Percentiles rank a stretch among this genome's conserved stretches.
phyloP scores from a whole-genome alignment of 441 rosid species.

The Populus tomentosa region DNA sequence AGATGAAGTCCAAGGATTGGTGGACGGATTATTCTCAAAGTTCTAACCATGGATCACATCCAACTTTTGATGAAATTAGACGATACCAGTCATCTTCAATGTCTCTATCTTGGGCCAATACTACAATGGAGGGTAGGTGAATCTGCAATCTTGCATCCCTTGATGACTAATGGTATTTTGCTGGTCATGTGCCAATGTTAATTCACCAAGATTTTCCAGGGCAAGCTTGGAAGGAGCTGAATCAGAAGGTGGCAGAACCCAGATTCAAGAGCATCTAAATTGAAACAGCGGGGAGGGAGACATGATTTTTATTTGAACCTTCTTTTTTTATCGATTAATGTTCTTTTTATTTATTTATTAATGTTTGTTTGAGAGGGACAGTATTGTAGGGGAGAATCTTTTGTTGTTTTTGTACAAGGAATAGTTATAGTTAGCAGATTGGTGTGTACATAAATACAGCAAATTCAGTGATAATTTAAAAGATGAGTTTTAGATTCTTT shows the following conservation, averaged over 20 bases:
- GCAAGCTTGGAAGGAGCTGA: neutral
- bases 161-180: neutral
- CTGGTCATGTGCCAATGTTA: conserved; percentile 2
- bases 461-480: too few relatives aligned
- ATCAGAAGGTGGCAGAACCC: conserved; percentile 2
- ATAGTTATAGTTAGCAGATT: too few relatives aligned
- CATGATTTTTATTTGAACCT: neutral
- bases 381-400: neutral
- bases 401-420: too few relatives aligned
- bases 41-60: conserved; percentile 36
- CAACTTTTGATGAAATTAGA: conserved; percentile 45
- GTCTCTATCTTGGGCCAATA: conserved; percentile 46
- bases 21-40: conserved; percentile 37
- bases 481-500: too few relatives aligned
- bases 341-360: neutral
- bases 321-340: neutral
- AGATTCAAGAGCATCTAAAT: conserved; percentile 7
- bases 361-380: neutral
- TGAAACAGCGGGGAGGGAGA: neutral
- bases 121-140: conserved; percentile 56
- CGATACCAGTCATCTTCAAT: conserved; percentile 36
- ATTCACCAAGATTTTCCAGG: conserved; percentile 7
- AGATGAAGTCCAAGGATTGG: conserved; percentile 23
- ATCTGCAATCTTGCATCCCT: neutral
- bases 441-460: neutral